Percentiles rank a stretch among this genome's conserved stretches.
Conservation (phyloP, 2,329 filamentous ascomycete genomes). For the Biscogniauxia mediterranea region DNA sequence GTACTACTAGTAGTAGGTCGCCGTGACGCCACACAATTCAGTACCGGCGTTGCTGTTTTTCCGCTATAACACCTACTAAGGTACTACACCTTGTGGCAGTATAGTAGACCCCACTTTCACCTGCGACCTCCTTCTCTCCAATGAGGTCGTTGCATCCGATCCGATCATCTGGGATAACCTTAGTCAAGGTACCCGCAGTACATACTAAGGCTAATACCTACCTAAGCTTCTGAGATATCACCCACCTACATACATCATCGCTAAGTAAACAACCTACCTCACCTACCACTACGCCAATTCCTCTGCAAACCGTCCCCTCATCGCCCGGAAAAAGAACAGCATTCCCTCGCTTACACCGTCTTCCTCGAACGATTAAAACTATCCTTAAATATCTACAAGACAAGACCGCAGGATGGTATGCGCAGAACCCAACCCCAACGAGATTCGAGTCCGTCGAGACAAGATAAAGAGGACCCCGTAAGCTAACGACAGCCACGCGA, state of each 20-base stretch:
- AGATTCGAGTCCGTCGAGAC: slow-evolving; percentile 5
- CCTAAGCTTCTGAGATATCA: neutral
- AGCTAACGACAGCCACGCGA: slow-evolving; percentile 23
- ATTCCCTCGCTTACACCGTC: slow-evolving; percentile 6
- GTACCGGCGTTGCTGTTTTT: slow-evolving; percentile 16
- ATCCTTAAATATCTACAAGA: neutral
- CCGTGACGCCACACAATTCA: neutral
- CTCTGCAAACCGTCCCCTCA: slow-evolving; percentile 1
- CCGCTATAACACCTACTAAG: slow-evolving; percentile 3
- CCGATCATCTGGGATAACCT: too few relatives aligned
- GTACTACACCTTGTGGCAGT: too few relatives aligned
- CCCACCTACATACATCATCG: neutral
- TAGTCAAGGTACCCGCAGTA: too few relatives aligned
- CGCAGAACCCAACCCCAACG: neutral
- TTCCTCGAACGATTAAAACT: neutral
- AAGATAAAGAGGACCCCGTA: slow-evolving; percentile 3
- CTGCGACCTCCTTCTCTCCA: too few relatives aligned
- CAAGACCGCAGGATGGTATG: slow-evolving; percentile 18
- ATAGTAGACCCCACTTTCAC: too few relatives aligned
- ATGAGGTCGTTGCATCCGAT: too few relatives aligned
- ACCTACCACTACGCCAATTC: neutral
- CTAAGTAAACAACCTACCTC: neutral
- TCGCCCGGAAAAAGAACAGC: neutral
- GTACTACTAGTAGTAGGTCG: neutral
- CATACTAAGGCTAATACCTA: too few relatives aligned